These are phyloP conservation scores for Cytospora schulzeri DNA, from an alignment of 2,329 filamentous ascomycete genomes.

Conservation along the genomic window DNA sequence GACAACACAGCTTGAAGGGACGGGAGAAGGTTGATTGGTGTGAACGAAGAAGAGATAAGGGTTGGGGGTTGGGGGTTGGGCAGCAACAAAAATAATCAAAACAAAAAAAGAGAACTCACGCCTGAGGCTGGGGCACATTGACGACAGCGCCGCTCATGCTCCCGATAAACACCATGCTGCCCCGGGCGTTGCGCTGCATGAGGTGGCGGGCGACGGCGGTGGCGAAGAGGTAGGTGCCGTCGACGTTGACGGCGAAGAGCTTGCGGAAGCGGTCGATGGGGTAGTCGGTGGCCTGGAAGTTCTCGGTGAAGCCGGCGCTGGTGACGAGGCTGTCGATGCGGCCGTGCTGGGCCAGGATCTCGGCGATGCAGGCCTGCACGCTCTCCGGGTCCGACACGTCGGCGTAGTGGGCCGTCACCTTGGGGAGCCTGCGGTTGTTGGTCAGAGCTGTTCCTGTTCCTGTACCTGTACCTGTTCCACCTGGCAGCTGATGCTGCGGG, in stretches of 20 bases:
- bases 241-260: conserved; percentile 92
- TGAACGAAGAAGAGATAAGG: not conserved
- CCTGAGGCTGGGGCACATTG: conserved; percentile 93
- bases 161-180: conserved; percentile 91
- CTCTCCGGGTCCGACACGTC: conserved; percentile 82
- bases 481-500: not conserved
- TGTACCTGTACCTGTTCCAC: not conserved
- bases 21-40: too few relatives aligned
- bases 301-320: conserved; percentile 95
- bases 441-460: too few relatives aligned
- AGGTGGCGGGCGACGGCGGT: conserved; percentile 83
- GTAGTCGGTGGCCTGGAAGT: conserved; percentile 89
- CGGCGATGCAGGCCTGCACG: conserved; percentile 72
- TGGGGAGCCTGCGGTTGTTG: conserved; percentile 61
- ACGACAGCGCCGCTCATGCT: conserved; percentile 94
- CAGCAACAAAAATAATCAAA: too few relatives aligned
- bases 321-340: conserved; percentile 92
- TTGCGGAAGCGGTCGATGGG: conserved; percentile 89
- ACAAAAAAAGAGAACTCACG: too few relatives aligned
- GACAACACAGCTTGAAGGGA: too few relatives aligned
- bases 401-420: conserved; percentile 85
- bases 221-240: conserved; percentile 87
- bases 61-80: too few relatives aligned
- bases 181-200: conserved; percentile 76
- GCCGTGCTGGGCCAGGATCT: conserved; percentile 71